Conservation (phyloP, 2,329 filamentous ascomycete species). For the Magnaporthiopsis poae region DNA sequence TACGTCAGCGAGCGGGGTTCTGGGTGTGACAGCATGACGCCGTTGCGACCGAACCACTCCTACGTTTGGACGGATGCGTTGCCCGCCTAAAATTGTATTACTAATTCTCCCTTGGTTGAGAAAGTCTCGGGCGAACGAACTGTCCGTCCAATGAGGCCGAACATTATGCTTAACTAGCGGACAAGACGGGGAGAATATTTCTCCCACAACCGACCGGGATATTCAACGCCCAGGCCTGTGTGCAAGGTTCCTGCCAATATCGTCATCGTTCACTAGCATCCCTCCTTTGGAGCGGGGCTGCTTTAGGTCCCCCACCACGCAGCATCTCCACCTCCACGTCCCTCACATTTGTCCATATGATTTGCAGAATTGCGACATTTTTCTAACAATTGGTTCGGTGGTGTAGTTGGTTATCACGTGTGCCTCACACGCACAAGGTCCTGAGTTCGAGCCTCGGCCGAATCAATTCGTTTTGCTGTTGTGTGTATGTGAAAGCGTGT, state of each 20-base stretch:
- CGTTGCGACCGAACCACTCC: neutral
- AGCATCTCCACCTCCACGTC: neutral
- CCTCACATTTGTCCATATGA: neutral
- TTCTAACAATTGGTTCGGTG: neutral
- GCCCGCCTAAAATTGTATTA: neutral
- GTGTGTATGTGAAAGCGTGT: too few species aligned
- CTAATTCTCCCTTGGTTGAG: neutral
- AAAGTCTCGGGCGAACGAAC: neutral
- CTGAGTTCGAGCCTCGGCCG: neutral
- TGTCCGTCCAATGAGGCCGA: neutral
- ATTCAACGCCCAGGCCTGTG: neutral
- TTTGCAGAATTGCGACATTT: neutral
- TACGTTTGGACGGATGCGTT: neutral
- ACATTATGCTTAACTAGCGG: neutral
- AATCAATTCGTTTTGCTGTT: neutral
- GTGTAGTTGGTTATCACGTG: neutral
- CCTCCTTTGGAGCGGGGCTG: too few species aligned
- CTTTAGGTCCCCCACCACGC: neutral
- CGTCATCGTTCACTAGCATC: too few species aligned
- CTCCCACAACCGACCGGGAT: too few species aligned
- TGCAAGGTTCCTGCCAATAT: neutral
- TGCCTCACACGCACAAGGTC: neutral
- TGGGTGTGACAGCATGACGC: neutral
- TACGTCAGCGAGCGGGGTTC: neutral
- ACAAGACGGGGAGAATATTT: neutral